These are phyloP conservation scores for Xylariaceae sp. DNA, from an alignment of 2,329 filamentous ascomycete genomes.

Conservation along the genomic window DNA sequence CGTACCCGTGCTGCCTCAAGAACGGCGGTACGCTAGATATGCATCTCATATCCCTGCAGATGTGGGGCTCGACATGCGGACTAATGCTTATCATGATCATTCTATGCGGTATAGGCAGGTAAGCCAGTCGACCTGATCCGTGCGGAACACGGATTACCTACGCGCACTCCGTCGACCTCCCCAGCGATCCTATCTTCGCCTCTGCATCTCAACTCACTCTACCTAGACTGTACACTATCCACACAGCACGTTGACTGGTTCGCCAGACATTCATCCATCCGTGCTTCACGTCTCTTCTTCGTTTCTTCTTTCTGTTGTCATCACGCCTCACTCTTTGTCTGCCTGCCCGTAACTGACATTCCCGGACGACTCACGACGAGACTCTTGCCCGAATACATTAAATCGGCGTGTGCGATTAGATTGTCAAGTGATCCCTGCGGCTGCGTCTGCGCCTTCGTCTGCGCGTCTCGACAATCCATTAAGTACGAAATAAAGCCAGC, in stretches of 20 bases:
- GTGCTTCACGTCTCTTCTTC: not conserved
- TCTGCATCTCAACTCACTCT: not conserved
- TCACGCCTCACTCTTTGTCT: not conserved
- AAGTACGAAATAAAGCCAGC: not conserved
- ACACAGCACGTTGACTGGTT: not conserved
- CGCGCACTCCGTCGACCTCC: not conserved
- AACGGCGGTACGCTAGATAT: too few species aligned
- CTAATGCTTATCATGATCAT: not conserved
- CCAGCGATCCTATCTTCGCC: not conserved
- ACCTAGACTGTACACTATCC: not conserved
- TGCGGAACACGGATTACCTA: not conserved
- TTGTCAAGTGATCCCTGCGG: conserved; percentile 12
- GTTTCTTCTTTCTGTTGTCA: not conserved
- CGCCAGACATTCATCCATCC: not conserved
- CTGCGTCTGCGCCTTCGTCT: too few species aligned
- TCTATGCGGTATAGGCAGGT: not conserved
- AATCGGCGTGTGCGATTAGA: not conserved
- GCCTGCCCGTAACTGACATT: not conserved
- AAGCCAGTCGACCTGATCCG: not conserved
- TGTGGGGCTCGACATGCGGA: not conserved
- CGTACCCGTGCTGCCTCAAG: too few species aligned
- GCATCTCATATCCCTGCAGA: not conserved
- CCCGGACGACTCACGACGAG: not conserved
- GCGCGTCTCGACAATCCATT: conserved; percentile 10
- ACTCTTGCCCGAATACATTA: not conserved